These are phyloP conservation scores for Arthrinium phaeospermum DNA, from an alignment of 2,329 filamentous ascomycete genomes.

Conservation along the genomic window DNA sequence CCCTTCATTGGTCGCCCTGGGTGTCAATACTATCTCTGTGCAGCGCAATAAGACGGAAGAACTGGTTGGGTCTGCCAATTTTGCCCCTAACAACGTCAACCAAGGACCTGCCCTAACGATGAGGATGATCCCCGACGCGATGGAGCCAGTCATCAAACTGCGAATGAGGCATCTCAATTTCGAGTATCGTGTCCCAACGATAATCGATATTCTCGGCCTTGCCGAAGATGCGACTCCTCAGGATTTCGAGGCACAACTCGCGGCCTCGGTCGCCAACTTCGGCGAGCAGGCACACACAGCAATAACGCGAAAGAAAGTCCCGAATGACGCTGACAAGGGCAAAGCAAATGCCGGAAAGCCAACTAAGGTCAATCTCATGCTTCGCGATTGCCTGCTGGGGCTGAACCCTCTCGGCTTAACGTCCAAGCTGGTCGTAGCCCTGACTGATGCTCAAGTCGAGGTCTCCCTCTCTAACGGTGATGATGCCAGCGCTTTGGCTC, in stretches of 20 bases:
- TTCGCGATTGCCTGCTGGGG: constrained; percentile 82
- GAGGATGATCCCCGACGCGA: constrained; percentile 90
- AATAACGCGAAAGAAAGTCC: constrained; percentile 43
- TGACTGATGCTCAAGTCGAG: constrained; percentile 79
- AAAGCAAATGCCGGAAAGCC: constrained; percentile 53
- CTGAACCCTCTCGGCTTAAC: constrained; percentile 78
- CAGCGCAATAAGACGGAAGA: constrained; percentile 72
- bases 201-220: constrained; percentile 80
- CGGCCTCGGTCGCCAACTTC: constrained; percentile 79
- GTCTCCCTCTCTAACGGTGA: constrained; percentile 69
- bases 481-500: constrained; percentile 66
- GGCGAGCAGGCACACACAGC: constrained; percentile 66
- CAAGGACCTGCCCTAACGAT: constrained; percentile 74
- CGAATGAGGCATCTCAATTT: constrained; percentile 82
- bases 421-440: constrained; percentile 78
- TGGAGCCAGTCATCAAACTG: constrained; percentile 87
- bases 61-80: constrained; percentile 63
- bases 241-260: constrained; percentile 76
- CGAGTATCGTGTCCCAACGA: constrained; percentile 87
- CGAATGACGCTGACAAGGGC: constrained; percentile 28
- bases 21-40: constrained; percentile 67
- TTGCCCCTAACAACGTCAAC: constrained; percentile 35
- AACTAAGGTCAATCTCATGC: constrained; percentile 72
- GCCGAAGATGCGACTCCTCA: constrained; percentile 70
- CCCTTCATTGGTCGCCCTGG: constrained; percentile 81